Evolutionary conservation across 352 stramenopile genomes (phyloP), one percentile per base, ranked within the genome.

Genomic region (Phytophthora melonis): DNA sequence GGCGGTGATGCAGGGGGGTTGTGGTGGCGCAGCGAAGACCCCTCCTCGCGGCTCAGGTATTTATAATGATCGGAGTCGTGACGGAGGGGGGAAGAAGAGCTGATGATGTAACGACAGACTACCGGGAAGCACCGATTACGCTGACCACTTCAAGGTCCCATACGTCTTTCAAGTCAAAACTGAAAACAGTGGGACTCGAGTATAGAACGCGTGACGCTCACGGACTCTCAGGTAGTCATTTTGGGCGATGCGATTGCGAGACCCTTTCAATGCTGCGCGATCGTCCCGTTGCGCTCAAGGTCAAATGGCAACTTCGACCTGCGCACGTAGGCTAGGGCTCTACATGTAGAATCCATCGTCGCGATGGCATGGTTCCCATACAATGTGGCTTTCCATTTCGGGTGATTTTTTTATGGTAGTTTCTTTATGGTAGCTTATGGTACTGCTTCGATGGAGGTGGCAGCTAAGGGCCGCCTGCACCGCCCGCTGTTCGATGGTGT

Each of bases 101-200:
- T 52, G 30, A 57, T 62, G 43, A 5, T n/a, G 18, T 27, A 27
- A 54, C 18, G 47, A 21, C 19, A 9, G 43, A 50, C 43, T 53
- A 49, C 58, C 58, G 16, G 58, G 58, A 55, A 56, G 58, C 16
- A 16, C 6, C 14, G n/a, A 56, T 65, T 41, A 34, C 25, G 27
- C 59, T 64, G 58, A 21, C 27, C 59, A 57, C n/a, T 49, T 66
- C 49, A 60, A 67, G 49, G 49, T 30, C 14, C 32, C 18, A 16
- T 60, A 49, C 56, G 23, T 56, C 57, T 11, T 39, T 58, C 52
- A 63, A 63, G 41, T 58, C 53, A 58, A 58, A 57, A 14, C 60
- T 73, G 66, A 74, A 69, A 74, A 70, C 54, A 73, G 66, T 73
- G 58, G 58, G 52, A 68, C 58, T 14, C n/a, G 18, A 41, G 34